These are phyloP conservation scores for Clitoria ternatea DNA, from an alignment of 306 rosid genomes.

Conservation along the genomic window DNA sequence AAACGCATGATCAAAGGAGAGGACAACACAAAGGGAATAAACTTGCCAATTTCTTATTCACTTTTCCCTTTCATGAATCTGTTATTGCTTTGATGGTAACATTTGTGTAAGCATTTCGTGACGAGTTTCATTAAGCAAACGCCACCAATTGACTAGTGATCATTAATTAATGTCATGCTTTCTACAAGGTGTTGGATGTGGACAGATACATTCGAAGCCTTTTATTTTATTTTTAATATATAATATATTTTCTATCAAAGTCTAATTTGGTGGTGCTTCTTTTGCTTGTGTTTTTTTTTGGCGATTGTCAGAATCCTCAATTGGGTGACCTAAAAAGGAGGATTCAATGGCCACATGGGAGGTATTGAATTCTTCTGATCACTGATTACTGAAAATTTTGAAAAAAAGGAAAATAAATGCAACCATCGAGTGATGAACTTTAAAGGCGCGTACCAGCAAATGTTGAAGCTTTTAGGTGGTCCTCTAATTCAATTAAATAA, in stretches of 20 bases:
- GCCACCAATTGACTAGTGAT: slow-evolving; percentile 4
- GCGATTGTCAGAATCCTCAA: slow-evolving; percentile 5
- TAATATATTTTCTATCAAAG: neutral
- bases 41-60: neutral
- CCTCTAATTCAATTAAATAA: slow-evolving; percentile 6
- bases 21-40: slow-evolving; percentile 28
- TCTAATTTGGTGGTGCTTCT: neutral
- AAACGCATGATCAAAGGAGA: neutral
- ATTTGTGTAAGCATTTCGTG: slow-evolving; percentile 12
- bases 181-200: neutral
- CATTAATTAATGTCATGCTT: neutral
- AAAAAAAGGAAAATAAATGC: slow-evolving; percentile 21
- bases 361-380: slow-evolving; percentile 29
- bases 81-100: slow-evolving; percentile 21
- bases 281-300: neutral
- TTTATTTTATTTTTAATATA: neutral
- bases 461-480: slow-evolving; percentile 21
- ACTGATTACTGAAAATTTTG: slow-evolving; percentile 8
- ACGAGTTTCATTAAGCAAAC: slow-evolving; percentile 15
- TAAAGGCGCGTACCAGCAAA: slow-evolving; percentile 21
- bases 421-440: slow-evolving; percentile 22
- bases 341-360: slow-evolving; percentile 29
- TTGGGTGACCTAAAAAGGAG: slow-evolving; percentile 16
- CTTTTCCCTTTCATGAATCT: slow-evolving; percentile 26
- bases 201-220: neutral